Percentiles rank a stretch among this genome's conserved stretches.
Conservation (phyloP, 208 protist genomes). For the Angomonas desouzai region DNA sequence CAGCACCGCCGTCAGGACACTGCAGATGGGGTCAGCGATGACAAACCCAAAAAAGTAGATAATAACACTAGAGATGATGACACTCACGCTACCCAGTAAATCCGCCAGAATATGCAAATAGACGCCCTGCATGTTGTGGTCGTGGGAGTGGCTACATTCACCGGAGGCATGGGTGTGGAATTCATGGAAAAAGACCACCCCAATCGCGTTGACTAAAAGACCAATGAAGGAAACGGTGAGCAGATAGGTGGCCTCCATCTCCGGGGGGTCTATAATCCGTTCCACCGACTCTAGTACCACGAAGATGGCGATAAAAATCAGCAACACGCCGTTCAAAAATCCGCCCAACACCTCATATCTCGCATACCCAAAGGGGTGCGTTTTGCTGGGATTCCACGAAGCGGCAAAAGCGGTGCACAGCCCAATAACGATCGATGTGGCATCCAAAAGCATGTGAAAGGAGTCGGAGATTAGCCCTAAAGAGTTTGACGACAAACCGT, state of each 20-base stretch:
- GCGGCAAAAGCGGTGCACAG: slow-evolving; percentile 91
- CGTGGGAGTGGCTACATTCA: slow-evolving; percentile 38
- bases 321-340: slow-evolving; percentile 84
- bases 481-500: slow-evolving; percentile 72
- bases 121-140: slow-evolving; percentile 83
- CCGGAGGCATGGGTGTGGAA: slow-evolving; percentile 28
- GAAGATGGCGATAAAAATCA: slow-evolving; percentile 74
- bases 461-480: slow-evolving; percentile 94
- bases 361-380: slow-evolving; percentile 75
- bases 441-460: slow-evolving; percentile 98
- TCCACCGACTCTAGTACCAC: slow-evolving; percentile 80
- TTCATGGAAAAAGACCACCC: slow-evolving; percentile 84
- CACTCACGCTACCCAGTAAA: slow-evolving; percentile 79
- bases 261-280: slow-evolving; percentile 70
- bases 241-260: slow-evolving; percentile 71
- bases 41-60: slow-evolving; percentile 51
- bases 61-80: slow-evolving; percentile 79
- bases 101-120: slow-evolving; percentile 90
- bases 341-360: slow-evolving; percentile 79
- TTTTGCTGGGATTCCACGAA: slow-evolving; percentile 80
- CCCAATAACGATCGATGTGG: slow-evolving; percentile 91
- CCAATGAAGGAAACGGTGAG: slow-evolving; percentile 78
- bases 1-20: slow-evolving; percentile 53
- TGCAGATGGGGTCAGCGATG: slow-evolving; percentile 79
- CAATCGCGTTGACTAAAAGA: slow-evolving; percentile 78